phyloP scores from a whole-genome alignment of 1,139 yeast genomes.

The Taphrina betulina region DNA sequence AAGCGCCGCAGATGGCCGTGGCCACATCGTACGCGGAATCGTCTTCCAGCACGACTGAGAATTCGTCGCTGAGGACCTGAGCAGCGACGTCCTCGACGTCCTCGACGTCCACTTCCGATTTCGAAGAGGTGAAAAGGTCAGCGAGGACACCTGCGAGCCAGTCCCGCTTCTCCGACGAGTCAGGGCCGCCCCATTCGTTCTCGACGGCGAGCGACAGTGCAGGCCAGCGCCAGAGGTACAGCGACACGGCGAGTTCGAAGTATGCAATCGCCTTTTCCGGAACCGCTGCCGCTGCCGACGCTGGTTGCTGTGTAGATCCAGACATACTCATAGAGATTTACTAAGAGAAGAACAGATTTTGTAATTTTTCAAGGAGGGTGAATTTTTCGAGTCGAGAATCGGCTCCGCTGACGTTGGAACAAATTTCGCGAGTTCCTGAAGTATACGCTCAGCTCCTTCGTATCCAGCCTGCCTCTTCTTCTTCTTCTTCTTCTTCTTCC shows the following conservation, averaged over 20 bases:
- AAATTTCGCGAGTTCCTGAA: too few relatives aligned
- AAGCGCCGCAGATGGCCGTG: conserved; percentile 61
- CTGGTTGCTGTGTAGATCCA: too few relatives aligned
- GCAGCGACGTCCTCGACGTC: conserved; percentile 80
- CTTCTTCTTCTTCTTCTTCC: conserved; percentile 6
- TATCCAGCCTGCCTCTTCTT: conserved; percentile 15
- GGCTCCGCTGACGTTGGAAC: too few relatives aligned
- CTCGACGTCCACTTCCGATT: conserved; percentile 54
- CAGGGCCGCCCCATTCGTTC: conserved; percentile 95
- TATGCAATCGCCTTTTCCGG: conserved; percentile 25
- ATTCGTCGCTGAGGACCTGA: conserved; percentile 92
- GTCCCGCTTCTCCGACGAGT: conserved; percentile 85
- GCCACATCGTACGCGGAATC: conserved; percentile 78
- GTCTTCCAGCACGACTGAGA: conserved; percentile 83
- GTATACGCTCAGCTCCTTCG: background rate
- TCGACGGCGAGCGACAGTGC: conserved; percentile 88
- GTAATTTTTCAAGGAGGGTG: too few relatives aligned
- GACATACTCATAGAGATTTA: too few relatives aligned
- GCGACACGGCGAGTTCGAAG: conserved; percentile 29
- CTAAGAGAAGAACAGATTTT: too few relatives aligned
- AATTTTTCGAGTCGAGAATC: too few relatives aligned
- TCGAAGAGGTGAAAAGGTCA: conserved; percentile 54
- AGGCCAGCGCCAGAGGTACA: conserved; percentile 58
- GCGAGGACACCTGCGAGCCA: conserved; percentile 86
- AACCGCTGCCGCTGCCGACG: too few relatives aligned